These are phyloP conservation scores for Mycosphaerella arachidis DNA, from an alignment of 2,329 filamentous ascomycete genomes.

Conservation along the genomic window DNA sequence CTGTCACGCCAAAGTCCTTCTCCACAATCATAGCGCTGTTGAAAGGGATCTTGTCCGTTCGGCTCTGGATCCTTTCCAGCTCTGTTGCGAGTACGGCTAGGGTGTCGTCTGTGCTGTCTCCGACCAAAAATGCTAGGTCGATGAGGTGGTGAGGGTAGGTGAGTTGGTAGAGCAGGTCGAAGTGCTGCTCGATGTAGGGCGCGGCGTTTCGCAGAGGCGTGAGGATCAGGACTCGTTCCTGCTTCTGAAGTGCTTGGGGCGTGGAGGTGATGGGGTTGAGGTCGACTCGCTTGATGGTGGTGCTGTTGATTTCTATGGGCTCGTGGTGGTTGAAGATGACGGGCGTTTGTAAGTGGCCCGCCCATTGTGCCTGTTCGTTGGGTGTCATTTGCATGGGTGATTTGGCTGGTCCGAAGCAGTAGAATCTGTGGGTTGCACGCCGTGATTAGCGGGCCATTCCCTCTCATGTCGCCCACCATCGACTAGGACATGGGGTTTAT, in stretches of 20 bases:
- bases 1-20: conserved; percentile 77
- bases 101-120: conserved; percentile 88
- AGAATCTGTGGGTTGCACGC: conserved; percentile 61
- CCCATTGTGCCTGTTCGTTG: conserved; percentile 89
- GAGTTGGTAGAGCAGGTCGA: conserved; percentile 83
- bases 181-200: conserved; percentile 77
- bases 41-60: conserved; percentile 73
- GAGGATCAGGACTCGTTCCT: conserved; percentile 84
- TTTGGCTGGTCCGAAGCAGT: conserved; percentile 93
- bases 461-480: conserved; percentile 4
- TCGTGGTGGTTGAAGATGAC: conserved; percentile 96
- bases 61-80: conserved; percentile 79
- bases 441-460: conserved; percentile 23
- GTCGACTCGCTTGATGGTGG: conserved; percentile 72
- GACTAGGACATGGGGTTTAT: background rate
- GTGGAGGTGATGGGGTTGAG: conserved; percentile 83
- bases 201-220: conserved; percentile 90
- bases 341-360: conserved; percentile 80
- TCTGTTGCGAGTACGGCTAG: conserved; percentile 80
- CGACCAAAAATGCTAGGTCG: conserved; percentile 89
- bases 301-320: conserved; percentile 76
- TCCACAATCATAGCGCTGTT: conserved; percentile 77
- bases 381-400: conserved; percentile 92
- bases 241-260: conserved; percentile 68
- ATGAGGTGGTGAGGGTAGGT: conserved; percentile 94